Base-by-base conservation (phyloP, 2,329 filamentous ascomycete species). In the Mycosphaerella sp. region DNA sequence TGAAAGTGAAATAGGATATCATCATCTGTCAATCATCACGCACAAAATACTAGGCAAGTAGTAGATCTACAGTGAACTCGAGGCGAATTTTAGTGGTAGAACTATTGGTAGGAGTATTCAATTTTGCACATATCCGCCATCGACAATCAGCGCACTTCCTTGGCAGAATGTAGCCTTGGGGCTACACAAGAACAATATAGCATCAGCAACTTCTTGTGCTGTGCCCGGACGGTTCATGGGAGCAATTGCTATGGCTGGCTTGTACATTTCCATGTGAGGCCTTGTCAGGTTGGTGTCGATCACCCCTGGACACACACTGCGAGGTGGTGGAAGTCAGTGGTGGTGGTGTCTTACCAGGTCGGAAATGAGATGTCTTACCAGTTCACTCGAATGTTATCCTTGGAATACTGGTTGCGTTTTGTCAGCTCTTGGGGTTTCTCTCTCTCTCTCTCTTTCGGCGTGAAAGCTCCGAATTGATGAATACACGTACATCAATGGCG, bases 171-270 rank as follows among this genome's bases (percentile, higher is more conserved):
- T 71, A 1, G 74, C 71, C 52, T 73, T 75, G 14, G 69, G 65
- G 49, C 71, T 72, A 32, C 70, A 70, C 4, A 75, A 58, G 49
- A 75, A 76, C 32, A 76, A 56, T 8, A 74, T 66, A 0, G 70
- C 72, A 57, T 76, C 74, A 2, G 74, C 73, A 9, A 76, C 66
- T 51, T 77, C 73, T 44, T 75, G 70, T 0, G 72, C 65, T 3
- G 70, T 73, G 0, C 73, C 73, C 52, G 70, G 69, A 21, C 72
- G 69, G 9, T 77, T 75, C 12, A 67, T 60, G 2, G 65, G 65
- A 12, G 65, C 65, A 10, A 66, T 66, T 1, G 56, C 43, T 18
- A 68, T 62, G 2, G 65, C 65, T 21, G 63, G 56, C 34, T 43
- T 52, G 10, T 66, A 50, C 5, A 61, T 54, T 17, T 61, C 62